Evolutionary conservation across 2,329 filamentous ascomycete genomes (phyloP), one percentile per base, ranked within the genome.

Genomic region (Trichoderma sp.): DNA sequence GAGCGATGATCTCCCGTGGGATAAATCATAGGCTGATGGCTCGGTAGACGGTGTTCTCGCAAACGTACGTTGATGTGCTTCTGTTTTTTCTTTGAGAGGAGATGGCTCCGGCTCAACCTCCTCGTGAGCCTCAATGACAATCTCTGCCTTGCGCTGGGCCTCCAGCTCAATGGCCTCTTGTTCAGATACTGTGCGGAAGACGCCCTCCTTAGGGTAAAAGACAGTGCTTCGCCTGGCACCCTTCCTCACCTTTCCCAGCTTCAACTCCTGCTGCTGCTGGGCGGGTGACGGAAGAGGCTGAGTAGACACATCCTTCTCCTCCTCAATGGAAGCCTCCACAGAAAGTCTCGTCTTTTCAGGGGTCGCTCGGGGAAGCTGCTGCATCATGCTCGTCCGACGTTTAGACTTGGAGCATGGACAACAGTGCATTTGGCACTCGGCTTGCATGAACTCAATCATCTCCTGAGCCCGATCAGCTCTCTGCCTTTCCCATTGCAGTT

Each of bases 361-460:
- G 5, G 35, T 59, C 5, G 53, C 21, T 35, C 64, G 75, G 35
- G 75, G 56, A 24, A 66, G 60, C 75, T 79, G 56, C 71, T 79
- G 77, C 31, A 77, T 77, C 53, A 56, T 38, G 64, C 76, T 78
- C 33, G 73, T 74, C 64, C 77, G 75, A 29, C 69, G 65, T 74
- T 79, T 79, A 0, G 80, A 78, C 75, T 86, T 88, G 76, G 85
- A 88, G 81, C 91, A 93, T 1, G 89, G 86, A 84, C 93, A 94
- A 83, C 89, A 91, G 64, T 89, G 88, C 78, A 95, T 88, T 67
- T 91, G 88, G 82, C 93, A 95, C 82, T 96, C 93, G 73, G 93
- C 89, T 80, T 94, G 90, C 81, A 95, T 86, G 83, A 94, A 95
- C 38, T 95, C 92, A 65, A 95, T 87, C 80, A 93, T 90, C 76